Percentiles rank a stretch among this genome's conserved stretches.
phyloP scores from a whole-genome alignment of 495 filamentous ascomycete genomes.

The Cairneyella variabilis region DNA sequence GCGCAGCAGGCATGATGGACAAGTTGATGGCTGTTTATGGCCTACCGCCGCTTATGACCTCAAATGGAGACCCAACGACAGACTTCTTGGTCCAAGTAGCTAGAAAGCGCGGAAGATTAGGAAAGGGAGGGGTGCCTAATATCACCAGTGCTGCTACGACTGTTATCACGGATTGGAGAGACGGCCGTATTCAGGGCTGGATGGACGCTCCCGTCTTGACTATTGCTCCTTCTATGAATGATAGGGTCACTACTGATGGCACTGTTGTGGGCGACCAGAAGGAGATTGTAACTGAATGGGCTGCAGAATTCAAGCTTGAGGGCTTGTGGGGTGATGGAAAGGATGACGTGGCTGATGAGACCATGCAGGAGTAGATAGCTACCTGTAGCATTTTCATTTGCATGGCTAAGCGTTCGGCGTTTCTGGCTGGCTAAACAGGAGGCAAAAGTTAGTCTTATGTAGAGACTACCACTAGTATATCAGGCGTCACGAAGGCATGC shows the following conservation, averaged over 20 bases:
- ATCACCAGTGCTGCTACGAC: slow-evolving; percentile 81
- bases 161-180: slow-evolving; percentile 92
- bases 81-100: slow-evolving; percentile 95
- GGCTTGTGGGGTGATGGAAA: slow-evolving; percentile 47
- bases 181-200: slow-evolving; percentile 95
- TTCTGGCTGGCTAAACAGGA: slow-evolving; percentile 3
- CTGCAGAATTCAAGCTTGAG: slow-evolving; percentile 92
- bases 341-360: slow-evolving; percentile 5
- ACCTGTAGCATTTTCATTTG: slow-evolving; percentile 5
- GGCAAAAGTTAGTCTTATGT: neutral
- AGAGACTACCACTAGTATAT: neutral
- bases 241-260: slow-evolving; percentile 17
- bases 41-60: slow-evolving; percentile 69
- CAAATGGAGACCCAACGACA: slow-evolving; percentile 69
- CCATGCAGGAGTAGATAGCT: slow-evolving; percentile 15
- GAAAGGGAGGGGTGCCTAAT: slow-evolving; percentile 89
- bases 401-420: slow-evolving; percentile 9
- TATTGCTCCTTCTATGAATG: slow-evolving; percentile 41
- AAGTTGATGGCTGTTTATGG: slow-evolving; percentile 80
- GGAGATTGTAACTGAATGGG: slow-evolving; percentile 89
- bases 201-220: slow-evolving; percentile 64
- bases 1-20: slow-evolving; percentile 63
- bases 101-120: slow-evolving; percentile 82
- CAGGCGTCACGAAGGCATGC: too few species aligned
- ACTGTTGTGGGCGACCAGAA: slow-evolving; percentile 60